phyloP scores from a whole-genome alignment of 176 grass and related monocot species.

The Bonia amplexicaulis region DNA sequence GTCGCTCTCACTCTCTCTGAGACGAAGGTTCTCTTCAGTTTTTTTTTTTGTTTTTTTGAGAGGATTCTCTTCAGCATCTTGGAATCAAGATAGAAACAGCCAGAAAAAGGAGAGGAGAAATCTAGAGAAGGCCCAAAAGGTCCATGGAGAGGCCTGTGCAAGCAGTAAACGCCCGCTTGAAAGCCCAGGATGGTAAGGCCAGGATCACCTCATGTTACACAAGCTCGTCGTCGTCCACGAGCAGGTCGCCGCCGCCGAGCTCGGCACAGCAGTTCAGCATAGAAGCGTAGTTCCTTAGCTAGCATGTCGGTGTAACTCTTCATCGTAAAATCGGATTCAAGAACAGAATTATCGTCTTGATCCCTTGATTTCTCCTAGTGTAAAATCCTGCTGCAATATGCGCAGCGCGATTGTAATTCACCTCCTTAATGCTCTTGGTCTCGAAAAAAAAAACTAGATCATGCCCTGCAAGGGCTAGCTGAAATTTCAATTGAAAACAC shows the following conservation, averaged over 20 bases:
- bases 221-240: neutral
- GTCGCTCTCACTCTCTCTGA: neutral
- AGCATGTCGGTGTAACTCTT: no score
- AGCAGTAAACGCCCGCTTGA: neutral
- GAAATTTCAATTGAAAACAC: neutral
- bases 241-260: neutral
- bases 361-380: no score
- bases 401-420: no score
- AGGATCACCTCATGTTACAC: neutral
- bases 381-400: neutral
- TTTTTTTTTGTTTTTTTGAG: neutral
- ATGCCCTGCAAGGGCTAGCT: neutral
- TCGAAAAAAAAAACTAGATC: no score
- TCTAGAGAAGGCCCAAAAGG: neutral
- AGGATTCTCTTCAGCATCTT: neutral
- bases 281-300: neutral
- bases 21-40: neutral
- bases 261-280: neutral
- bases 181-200: neutral
- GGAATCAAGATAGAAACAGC: neutral
- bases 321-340: no score
- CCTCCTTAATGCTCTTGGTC: no score
- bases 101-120: neutral
- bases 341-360: neutral
- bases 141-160: neutral